Conservation (phyloP, 768 basidiomycete species). For the Tephrocybe sp. region DNA sequence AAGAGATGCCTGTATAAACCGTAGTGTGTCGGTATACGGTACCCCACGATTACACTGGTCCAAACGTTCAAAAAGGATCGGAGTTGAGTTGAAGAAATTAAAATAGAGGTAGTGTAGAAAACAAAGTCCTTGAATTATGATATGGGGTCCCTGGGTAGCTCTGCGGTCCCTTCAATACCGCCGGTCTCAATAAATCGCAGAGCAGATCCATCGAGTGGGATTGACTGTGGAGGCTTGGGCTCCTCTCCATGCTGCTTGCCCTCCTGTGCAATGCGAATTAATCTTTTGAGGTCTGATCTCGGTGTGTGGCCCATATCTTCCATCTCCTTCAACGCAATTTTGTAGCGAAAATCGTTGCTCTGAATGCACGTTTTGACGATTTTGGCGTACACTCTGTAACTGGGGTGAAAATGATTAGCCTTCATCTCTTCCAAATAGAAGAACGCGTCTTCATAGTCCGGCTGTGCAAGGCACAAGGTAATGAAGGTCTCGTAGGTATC, state of each 20-base stretch:
- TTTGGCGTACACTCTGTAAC: constrained; percentile 52
- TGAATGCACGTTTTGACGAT: constrained; percentile 59
- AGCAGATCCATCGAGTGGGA: constrained; percentile 25
- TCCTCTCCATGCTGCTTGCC: neutral
- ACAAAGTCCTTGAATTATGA: neutral
- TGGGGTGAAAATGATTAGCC: constrained; percentile 53
- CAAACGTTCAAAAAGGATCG: no score
- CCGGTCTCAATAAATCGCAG: constrained; percentile 34
- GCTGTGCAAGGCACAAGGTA: constrained; percentile 65
- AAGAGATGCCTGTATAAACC: no score
- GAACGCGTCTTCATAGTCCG: constrained; percentile 83
- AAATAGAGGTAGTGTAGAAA: neutral
- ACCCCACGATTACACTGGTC: no score
- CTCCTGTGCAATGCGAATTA: constrained; percentile 6
- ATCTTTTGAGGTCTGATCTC: constrained; percentile 15
- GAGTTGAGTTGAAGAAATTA: no score
- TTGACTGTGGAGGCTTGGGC: neutral
- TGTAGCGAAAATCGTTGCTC: constrained; percentile 59
- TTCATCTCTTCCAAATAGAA: constrained; percentile 92
- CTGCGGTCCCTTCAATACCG: constrained; percentile 18
- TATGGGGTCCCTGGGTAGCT: constrained; percentile 13
- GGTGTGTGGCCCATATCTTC: constrained; percentile 52
- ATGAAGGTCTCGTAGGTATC: constrained; percentile 71
- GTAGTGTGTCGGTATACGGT: no score
- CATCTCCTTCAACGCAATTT: constrained; percentile 73